Evolutionary conservation across 768 basidiomycete genomes (phyloP), one percentile per base, ranked within the genome.

Genomic region (Suillus fuscotomentosus): DNA sequence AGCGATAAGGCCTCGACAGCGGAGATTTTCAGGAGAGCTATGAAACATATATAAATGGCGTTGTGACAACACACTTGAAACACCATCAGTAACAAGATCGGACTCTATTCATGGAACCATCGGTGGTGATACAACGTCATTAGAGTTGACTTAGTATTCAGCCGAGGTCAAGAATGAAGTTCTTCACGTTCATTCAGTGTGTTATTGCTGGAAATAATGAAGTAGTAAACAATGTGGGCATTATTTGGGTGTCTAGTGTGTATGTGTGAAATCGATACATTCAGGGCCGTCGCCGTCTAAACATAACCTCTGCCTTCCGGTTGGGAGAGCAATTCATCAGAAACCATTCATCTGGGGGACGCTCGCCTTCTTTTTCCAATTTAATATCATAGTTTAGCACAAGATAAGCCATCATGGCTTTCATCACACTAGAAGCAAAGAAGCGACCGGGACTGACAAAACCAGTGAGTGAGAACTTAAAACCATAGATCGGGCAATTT

Each of bases 311-410:
- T 42, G 77, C 78, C 27, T 65, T 67, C 48, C 65, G 71, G 65
- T 80, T 75, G 11, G 82, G 82, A 27, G 69, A 67, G 60, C 75
- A 75, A 51, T 75, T 75, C 74, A 77, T 74, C 67, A 61, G 64
- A 50, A 75, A 72, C 77, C 76, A 78, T 56, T 72, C 57, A 57
- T 77, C 77, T 36, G 71, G 68, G 9, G 81, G 80, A 22, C 76
- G 71, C 41, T 72, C 70, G 51, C 76, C 76, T 38, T 75, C 75
- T 51, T 73, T 50, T 57, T 78, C 74, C 41, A 78, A 63, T 55
- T 73, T 73, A 42, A 82, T 70, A 64, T 82, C 81, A 69, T 81
- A 82, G 64, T 75, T 73, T 61, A 78, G 60, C 14, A 82, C 71
- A 64, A 82, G 65, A 63, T 79, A 72, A 36, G 81, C 81, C 70